Percentiles rank a stretch among this genome's conserved stretches.
These are phyloP conservation scores for Gloeostereum incarnatum DNA, from an alignment of 768 basidiomycete species.

Conservation along the genomic window DNA sequence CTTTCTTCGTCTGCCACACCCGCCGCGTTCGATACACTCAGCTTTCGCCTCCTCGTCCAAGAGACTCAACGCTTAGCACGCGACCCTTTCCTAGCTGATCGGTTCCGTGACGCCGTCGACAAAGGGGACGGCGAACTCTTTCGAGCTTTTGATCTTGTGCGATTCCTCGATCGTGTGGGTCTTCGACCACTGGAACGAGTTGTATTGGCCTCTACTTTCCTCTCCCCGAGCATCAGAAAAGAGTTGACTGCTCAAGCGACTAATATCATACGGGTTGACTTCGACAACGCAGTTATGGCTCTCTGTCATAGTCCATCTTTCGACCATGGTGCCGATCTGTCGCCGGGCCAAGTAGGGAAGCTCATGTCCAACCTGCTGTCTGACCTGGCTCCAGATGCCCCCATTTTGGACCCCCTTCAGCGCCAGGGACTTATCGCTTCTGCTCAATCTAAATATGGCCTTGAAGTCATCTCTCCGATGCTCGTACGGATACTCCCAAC, in stretches of 20 bases:
- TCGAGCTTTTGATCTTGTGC: conserved; percentile 72
- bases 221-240: conserved; percentile 46
- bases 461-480: conserved; percentile 65
- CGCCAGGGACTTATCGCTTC: conserved; percentile 69
- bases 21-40: conserved; percentile 65
- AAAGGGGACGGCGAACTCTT: conserved; percentile 81
- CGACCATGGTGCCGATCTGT: conserved; percentile 74
- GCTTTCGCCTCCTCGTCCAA: conserved; percentile 79
- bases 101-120: conserved; percentile 86
- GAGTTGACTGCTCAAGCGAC: conserved; percentile 58
- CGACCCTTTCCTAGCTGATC: conserved; percentile 84
- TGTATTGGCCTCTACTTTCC: conserved; percentile 67
- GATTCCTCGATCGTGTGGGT: conserved; percentile 77
- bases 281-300: conserved; percentile 68
- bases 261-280: conserved; percentile 64
- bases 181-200: conserved; percentile 73
- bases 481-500: conserved; percentile 67
- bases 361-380: conserved; percentile 75
- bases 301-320: conserved; percentile 76
- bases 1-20: conserved; percentile 50
- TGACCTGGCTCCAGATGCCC: conserved; percentile 58
- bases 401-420: conserved; percentile 63
- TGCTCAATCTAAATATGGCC: conserved; percentile 72
- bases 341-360: conserved; percentile 66
- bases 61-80: conserved; percentile 85